Evolutionary conservation across 1,284 basidiomycete species (phyloP).

Genomic region (Moniliophthora roreri): DNA sequence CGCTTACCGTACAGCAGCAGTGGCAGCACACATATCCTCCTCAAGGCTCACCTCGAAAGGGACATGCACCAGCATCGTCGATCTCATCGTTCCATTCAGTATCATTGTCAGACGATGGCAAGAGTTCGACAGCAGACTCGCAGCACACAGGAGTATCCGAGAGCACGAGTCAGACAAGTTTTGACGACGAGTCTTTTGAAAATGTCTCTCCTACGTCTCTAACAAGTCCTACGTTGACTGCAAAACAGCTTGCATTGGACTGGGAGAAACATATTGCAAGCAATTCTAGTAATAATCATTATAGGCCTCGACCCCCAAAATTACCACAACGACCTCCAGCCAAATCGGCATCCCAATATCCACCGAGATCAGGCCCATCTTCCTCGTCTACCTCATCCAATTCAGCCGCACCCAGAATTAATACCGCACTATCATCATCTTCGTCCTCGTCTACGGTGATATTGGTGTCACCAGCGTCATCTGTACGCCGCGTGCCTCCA

Average conservation of each 20-base stretch:
- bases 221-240: constrained; percentile 39
- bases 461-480: no score
- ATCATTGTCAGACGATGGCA: constrained; percentile 70
- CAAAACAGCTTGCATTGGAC: constrained; percentile 36
- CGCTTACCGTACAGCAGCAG: constrained; percentile 41
- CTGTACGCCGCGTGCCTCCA: constrained; percentile 19
- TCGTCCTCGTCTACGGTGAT: constrained; percentile 1
- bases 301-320: constrained; percentile 46
- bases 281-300: constrained; percentile 21
- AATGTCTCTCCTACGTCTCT: constrained; percentile 52
- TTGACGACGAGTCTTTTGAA: constrained; percentile 66
- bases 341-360: constrained; percentile 25
- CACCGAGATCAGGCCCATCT: constrained; percentile 14
- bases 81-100: constrained; percentile 81
- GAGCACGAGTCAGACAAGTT: constrained; percentile 51
- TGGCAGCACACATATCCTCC: constrained; percentile 53
- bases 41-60: constrained; percentile 26
- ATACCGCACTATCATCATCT: constrained; percentile 21
- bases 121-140: constrained; percentile 40
- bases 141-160: constrained; percentile 30
- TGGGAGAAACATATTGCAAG: constrained; percentile 41
- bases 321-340: constrained; percentile 50
- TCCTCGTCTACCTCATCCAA: constrained; percentile 29
- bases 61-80: constrained; percentile 65
- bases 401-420: constrained; percentile 24